Evolutionary conservation across 2,329 filamentous ascomycete species (phyloP), one percentile per base, ranked within the genome.

Genomic region (Cladosporium cucumerinum): DNA sequence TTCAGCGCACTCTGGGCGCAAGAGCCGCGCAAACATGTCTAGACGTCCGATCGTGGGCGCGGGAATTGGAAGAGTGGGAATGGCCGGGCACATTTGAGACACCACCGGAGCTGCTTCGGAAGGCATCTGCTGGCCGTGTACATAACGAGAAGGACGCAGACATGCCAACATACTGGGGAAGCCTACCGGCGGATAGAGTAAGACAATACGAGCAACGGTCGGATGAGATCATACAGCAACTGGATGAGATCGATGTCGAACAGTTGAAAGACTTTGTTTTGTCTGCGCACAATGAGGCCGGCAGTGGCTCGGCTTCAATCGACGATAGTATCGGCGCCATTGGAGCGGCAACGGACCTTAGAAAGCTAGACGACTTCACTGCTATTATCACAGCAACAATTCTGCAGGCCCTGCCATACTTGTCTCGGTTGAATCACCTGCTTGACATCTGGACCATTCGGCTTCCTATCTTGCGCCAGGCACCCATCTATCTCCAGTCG

Each of bases 311-410:
- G 8, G 60, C 60, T 11, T 62, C 60, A 10, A 46, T 46, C 34
- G 66, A 69, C 60, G 69, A 70, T 64, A 69, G 67, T 39, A 65
- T 71, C 36, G 66, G 65, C 57, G 61, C 59, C 10, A 69, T 67
- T 52, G 67, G 66, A 34, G 65, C 65, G 52, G 66, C 65, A 16
- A 66, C 66, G 2, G 71, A 73, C 54, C 48, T 75, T 52, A 70
- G 62, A 77, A 70, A 68, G 66, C 86, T 98, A 82, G 93, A 95
- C 71, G 95, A 98, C 76, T 87, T 97, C 72, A 93, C 92, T 10
- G 92, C 94, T 26, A 85, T 98, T 55, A 86, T 98, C 64, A 97
- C 95, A 1, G 91, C 93, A 30, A 96, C 94, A 36, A 90, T 97
- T 21, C 80, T 99, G n/a, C 91, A 95, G 73, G 87, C 92, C 3